Conservation (phyloP, 148 eudicot genomes). For the Arbutus unedo region DNA sequence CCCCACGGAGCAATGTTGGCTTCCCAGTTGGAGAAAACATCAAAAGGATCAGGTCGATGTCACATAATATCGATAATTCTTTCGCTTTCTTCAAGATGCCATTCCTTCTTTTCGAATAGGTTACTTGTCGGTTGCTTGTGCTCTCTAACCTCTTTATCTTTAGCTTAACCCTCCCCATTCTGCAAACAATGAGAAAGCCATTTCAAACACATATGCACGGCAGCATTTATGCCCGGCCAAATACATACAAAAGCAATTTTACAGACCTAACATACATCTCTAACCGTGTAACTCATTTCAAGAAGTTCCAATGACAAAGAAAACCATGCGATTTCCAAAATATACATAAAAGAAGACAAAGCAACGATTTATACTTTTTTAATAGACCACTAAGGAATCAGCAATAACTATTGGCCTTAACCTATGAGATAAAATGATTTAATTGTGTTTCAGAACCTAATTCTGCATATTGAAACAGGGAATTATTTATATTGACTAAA, state of each 20-base stretch:
- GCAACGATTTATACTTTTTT: background rate
- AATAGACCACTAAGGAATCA: background rate
- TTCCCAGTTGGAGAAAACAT: slow-evolving; percentile 80
- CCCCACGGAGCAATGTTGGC: slow-evolving; percentile 66
- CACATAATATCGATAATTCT: slow-evolving; percentile 69
- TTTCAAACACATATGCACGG: slow-evolving; percentile 7
- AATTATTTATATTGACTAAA: background rate
- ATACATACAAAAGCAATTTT: background rate
- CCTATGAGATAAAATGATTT: background rate
- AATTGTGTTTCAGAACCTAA: background rate
- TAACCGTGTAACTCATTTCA: slow-evolving; percentile 9
- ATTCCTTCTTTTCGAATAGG: slow-evolving; percentile 63
- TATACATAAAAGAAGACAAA: background rate
- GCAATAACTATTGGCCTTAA: background rate
- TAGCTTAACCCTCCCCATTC: slow-evolving; percentile 85
- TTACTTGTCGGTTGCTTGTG: slow-evolving; percentile 66
- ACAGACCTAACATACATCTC: background rate
- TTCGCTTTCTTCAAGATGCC: slow-evolving; percentile 75
- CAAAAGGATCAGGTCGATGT: slow-evolving; percentile 61
- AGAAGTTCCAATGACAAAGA: slow-evolving; percentile 2
- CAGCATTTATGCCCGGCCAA: slow-evolving; percentile 6
- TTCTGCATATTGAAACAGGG: too few relatives aligned
- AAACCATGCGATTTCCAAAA: background rate
- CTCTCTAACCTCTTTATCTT: slow-evolving; percentile 74
- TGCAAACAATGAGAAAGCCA: slow-evolving; percentile 22